Conservation (phyloP, 305 asterid species). For the Andrographis paniculata region DNA sequence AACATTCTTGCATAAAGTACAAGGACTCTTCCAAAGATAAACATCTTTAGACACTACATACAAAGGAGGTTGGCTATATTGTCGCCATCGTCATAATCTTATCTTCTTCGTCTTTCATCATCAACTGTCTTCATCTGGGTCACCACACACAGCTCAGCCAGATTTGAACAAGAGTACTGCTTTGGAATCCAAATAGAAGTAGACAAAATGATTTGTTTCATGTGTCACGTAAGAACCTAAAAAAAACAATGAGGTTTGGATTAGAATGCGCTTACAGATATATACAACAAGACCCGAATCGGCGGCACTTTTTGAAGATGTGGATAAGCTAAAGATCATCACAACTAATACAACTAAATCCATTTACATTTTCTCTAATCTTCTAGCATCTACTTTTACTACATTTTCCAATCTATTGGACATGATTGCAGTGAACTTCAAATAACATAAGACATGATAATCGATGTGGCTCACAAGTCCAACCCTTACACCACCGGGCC, state of each 20-base stretch:
- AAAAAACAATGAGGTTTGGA: constrained; percentile 9
- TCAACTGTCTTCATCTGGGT: constrained; percentile 1
- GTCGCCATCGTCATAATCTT: constrained; percentile 20
- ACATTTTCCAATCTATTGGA: too few relatives aligned
- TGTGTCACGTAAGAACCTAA: constrained; percentile 98
- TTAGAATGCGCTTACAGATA: not conserved
- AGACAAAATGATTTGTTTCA: constrained; percentile 97
- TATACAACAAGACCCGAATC: not conserved
- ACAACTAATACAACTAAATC: too few relatives aligned
- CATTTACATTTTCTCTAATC: not conserved
- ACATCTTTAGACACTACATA: constrained; percentile 40
- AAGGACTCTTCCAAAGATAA: constrained; percentile 27
- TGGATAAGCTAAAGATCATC: not conserved
- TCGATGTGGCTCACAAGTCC: too few relatives aligned
- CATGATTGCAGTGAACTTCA: too few relatives aligned
- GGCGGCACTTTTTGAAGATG: not conserved
- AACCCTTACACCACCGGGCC: too few relatives aligned
- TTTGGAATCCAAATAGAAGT: constrained; percentile 95
- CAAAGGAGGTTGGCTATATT: constrained; percentile 23
- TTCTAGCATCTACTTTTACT: too few relatives aligned
- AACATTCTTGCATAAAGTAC: constrained; percentile 23
- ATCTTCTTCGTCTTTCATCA: constrained; percentile 20
- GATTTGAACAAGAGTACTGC: constrained; percentile 95
- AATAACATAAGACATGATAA: too few relatives aligned
- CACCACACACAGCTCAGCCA: constrained; percentile 43